Percentiles rank a stretch among this genome's conserved stretches.
These are phyloP conservation scores for Candida neerlandica DNA, from an alignment of 1,139 yeast genomes.

Conservation along the genomic window DNA sequence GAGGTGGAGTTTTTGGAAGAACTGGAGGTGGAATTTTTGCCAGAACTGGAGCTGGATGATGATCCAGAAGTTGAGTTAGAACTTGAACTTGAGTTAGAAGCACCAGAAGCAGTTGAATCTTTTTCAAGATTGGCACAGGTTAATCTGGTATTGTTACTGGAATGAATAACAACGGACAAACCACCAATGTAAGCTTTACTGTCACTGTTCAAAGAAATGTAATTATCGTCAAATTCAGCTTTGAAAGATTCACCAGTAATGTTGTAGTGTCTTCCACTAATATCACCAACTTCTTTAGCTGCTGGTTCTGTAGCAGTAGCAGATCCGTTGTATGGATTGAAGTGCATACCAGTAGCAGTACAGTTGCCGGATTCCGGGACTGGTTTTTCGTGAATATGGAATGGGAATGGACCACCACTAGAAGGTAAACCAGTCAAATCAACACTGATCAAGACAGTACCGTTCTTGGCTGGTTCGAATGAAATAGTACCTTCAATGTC, in stretches of 20 bases:
- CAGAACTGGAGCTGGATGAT: constrained; percentile 4
- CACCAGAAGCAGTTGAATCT: background rate
- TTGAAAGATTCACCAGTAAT: constrained; percentile 28
- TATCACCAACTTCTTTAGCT: constrained; percentile 42
- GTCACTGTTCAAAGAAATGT: constrained; percentile 39
- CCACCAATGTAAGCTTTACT: constrained; percentile 40
- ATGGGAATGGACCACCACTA: constrained; percentile 44
- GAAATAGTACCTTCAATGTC: constrained; percentile 29
- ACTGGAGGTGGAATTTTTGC: constrained; percentile 1
- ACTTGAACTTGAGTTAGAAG: constrained; percentile 5
- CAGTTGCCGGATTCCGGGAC: constrained; percentile 46
- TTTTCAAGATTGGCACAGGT: constrained; percentile 42
- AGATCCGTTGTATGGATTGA: constrained; percentile 43
- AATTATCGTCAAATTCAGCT: constrained; percentile 35
- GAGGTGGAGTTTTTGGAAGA: constrained; percentile 7
- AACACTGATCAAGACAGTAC: constrained; percentile 35
- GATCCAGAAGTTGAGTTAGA: constrained; percentile 5
- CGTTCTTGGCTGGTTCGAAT: constrained; percentile 34
- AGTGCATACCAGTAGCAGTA: constrained; percentile 39
- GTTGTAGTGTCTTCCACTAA: constrained; percentile 45
- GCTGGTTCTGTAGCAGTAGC: constrained; percentile 27
- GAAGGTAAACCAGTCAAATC: constrained; percentile 37
- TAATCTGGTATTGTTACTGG: constrained; percentile 32
- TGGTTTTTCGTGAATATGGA: constrained; percentile 42
- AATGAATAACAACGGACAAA: constrained; percentile 43